Conservation (phyloP, 106 monocot species). For the Dendrobium chrysotoxum region DNA sequence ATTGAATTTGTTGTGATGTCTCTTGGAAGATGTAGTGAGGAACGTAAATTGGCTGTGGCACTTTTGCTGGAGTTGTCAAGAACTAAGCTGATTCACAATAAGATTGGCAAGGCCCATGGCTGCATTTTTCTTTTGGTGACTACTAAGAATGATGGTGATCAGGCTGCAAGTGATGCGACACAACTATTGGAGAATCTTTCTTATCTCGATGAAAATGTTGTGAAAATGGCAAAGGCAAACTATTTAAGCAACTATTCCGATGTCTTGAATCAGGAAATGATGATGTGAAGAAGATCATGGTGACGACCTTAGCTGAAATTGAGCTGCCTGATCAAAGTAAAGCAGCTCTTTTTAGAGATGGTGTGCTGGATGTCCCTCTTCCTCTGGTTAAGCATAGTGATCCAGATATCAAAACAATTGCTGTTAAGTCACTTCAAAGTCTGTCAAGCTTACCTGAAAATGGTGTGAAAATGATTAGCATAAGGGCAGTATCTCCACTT, state of each 20-base stretch:
- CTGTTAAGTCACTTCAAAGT: slow-evolving; percentile 21
- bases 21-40: slow-evolving; percentile 20
- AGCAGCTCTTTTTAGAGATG: slow-evolving; percentile 20
- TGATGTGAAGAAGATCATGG: slow-evolving; percentile 21
- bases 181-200: slow-evolving; percentile 26
- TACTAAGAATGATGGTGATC: slow-evolving; percentile 21
- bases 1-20: slow-evolving; percentile 21
- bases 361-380: slow-evolving; percentile 23
- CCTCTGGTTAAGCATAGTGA: slow-evolving; percentile 14
- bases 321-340: slow-evolving; percentile 36
- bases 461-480: slow-evolving; percentile 24
- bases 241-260: slow-evolving; percentile 26
- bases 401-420: slow-evolving; percentile 11
- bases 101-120: slow-evolving; percentile 24
- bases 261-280: slow-evolving; percentile 24
- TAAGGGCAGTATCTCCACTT: slow-evolving; percentile 18
- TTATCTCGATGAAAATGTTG: slow-evolving; percentile 29
- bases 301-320: slow-evolving; percentile 25
- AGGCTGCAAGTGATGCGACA: slow-evolving; percentile 27
- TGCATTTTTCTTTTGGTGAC: slow-evolving; percentile 35
- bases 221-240: slow-evolving; percentile 25
- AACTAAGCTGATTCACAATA: slow-evolving; percentile 3
- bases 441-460: slow-evolving; percentile 26
- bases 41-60: slow-evolving; percentile 25
- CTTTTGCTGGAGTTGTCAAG: slow-evolving; percentile 22